Percentiles rank a stretch among this genome's conserved stretches.
Evolutionary conservation across 2,329 filamentous ascomycete genomes (phyloP).

Genomic region (Zalaria sp.): DNA sequence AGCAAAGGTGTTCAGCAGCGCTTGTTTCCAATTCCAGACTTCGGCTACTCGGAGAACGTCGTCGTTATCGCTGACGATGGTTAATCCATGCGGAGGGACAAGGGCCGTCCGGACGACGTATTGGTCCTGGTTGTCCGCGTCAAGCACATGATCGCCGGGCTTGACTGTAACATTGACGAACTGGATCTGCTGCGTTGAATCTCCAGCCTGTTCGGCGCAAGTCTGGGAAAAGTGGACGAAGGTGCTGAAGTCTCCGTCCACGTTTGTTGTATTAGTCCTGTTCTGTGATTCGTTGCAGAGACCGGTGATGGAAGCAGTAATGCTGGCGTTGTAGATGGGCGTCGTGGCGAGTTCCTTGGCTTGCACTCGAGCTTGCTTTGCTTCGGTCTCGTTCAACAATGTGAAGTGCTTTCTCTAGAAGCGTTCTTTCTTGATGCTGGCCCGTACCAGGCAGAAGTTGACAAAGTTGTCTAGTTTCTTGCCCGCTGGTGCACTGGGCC

Average conservation of each 20-base stretch:
- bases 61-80: slow-evolving; percentile 13
- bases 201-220: too few relatives aligned
- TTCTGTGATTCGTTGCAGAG: neutral
- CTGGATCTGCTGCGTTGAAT: too few relatives aligned
- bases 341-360: slow-evolving; percentile 1
- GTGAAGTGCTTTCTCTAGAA: slow-evolving; percentile 27
- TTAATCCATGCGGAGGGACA: slow-evolving; percentile 9
- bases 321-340: slow-evolving; percentile 1
- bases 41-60: slow-evolving; percentile 11
- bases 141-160: too few relatives aligned
- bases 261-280: neutral
- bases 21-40: slow-evolving; percentile 12
- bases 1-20: slow-evolving; percentile 8
- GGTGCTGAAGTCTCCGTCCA: too few relatives aligned
- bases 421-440: slow-evolving; percentile 36
- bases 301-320: neutral
- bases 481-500: slow-evolving; percentile 49
- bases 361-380: neutral
- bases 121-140: neutral
- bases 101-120: neutral
- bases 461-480: slow-evolving; percentile 49
- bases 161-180: too few relatives aligned
- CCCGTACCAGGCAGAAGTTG: slow-evolving; percentile 51
- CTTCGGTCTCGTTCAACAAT: slow-evolving; percentile 15
- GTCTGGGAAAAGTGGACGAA: too few relatives aligned